These are phyloP conservation scores for Penicillium sp. DNA, from an alignment of 2,329 filamentous ascomycete genomes.

Conservation along the genomic window DNA sequence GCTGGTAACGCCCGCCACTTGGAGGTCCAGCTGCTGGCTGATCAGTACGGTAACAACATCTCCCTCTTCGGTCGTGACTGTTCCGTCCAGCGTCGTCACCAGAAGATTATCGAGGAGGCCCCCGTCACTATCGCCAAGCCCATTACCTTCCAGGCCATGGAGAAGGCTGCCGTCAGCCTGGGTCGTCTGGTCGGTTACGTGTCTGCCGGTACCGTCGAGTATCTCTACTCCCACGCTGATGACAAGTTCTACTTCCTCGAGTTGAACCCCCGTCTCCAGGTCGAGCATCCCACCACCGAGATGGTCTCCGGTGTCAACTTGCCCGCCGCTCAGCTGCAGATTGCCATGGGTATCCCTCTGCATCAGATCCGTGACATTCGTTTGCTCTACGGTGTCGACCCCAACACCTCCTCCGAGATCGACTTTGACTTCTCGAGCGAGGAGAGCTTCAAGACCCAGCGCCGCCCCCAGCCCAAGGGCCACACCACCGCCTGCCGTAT, in stretches of 20 bases:
- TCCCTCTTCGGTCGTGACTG: conserved; percentile 98
- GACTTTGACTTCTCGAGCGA: conserved; percentile 96
- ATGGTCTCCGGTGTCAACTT: conserved; percentile 99
- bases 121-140: conserved; percentile 94
- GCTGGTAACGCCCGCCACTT: conserved; percentile 95
- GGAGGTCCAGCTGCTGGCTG: conserved; percentile 95
- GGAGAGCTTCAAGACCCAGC: conserved; percentile 81
- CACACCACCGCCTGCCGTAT: conserved; percentile 99
- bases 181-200: conserved; percentile 96
- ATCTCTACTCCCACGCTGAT: conserved; percentile 95
- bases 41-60: conserved; percentile 99
- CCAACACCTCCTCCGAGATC: conserved; percentile 82
- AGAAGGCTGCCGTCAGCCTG: conserved; percentile 91
- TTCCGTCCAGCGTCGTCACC: conserved; percentile 96
- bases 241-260: conserved; percentile 99
- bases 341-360: conserved; percentile 97
- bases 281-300: conserved; percentile 98
- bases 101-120: conserved; percentile 99
- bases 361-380: conserved; percentile 96
- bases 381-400: conserved; percentile 92
- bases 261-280: conserved; percentile 97
- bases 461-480: conserved; percentile 89
- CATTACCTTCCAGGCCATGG: conserved; percentile 92
- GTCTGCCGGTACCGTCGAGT: conserved; percentile 97
- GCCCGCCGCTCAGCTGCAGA: conserved; percentile 94